Conservation (phyloP, 2,329 filamentous ascomycete genomes). For the Coniella vitis region DNA sequence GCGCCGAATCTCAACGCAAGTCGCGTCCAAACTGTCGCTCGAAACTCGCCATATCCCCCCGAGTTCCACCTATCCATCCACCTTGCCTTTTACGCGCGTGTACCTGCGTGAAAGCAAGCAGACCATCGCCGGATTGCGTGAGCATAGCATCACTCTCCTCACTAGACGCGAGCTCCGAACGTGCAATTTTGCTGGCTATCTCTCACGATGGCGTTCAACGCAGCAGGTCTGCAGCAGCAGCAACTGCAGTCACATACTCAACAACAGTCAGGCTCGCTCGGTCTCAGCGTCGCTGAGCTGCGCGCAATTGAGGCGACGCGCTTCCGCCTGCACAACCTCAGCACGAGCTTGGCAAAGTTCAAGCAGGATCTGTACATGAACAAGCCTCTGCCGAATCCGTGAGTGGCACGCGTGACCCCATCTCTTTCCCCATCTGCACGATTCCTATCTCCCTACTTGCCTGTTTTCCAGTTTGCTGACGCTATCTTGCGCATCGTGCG, state of each 20-base stretch:
- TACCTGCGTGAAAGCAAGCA: too few species aligned
- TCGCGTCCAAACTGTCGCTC: too few species aligned
- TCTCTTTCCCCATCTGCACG: background rate
- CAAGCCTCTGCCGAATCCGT: constrained; percentile 64
- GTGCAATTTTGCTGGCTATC: too few species aligned
- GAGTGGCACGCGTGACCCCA: constrained; percentile 20
- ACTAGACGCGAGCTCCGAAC: too few species aligned
- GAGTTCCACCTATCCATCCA: too few species aligned
- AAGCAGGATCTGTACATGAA: constrained; percentile 53
- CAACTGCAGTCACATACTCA: background rate
- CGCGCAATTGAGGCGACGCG: constrained; percentile 66
- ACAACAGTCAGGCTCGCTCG: constrained; percentile 29
- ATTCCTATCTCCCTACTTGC: background rate
- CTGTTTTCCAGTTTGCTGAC: too few species aligned
- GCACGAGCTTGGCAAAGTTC: constrained; percentile 60
- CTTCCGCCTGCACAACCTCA: constrained; percentile 60
- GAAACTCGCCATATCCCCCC: too few species aligned
- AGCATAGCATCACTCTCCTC: too few species aligned
- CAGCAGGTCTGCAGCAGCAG: background rate
- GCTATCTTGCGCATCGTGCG: background rate
- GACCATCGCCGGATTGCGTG: too few species aligned
- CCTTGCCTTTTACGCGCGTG: too few species aligned
- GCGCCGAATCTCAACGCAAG: too few species aligned
- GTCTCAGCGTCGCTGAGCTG: constrained; percentile 51
- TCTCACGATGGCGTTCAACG: background rate